Conservation (phyloP, 2,329 filamentous ascomycete genomes). For the Metarhizium guizhouense region DNA sequence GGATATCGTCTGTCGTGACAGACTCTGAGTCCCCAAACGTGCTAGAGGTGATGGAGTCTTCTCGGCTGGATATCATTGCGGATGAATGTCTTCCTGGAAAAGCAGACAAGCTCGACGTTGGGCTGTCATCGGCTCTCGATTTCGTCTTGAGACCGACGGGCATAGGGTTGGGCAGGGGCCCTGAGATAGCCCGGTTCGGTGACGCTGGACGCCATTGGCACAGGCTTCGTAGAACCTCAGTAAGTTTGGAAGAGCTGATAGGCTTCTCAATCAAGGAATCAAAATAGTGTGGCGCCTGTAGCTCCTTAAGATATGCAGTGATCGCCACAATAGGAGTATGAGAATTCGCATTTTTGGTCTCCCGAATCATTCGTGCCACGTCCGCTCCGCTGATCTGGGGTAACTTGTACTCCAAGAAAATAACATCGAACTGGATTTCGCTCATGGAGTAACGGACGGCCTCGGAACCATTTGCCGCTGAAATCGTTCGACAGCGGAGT, state of each 20-base stretch:
- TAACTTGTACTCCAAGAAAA: constrained; percentile 94
- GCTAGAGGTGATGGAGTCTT: constrained; percentile 82
- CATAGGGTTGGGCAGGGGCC: constrained; percentile 47
- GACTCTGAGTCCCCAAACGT: constrained; percentile 82
- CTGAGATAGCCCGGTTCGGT: constrained; percentile 32
- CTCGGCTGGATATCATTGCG: constrained; percentile 73
- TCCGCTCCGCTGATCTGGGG: constrained; percentile 93
- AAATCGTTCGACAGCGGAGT: constrained; percentile 86
- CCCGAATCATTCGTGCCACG: constrained; percentile 93
- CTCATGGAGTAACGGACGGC: constrained; percentile 90
- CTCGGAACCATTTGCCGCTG: constrained; percentile 81
- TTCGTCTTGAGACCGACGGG: constrained; percentile 57
- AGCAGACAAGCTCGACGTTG: constrained; percentile 66
- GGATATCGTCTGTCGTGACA: constrained; percentile 66
- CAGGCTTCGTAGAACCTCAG: constrained; percentile 75
- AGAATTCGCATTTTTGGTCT: constrained; percentile 90
- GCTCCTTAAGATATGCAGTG: constrained; percentile 94
- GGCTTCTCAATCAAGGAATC: constrained; percentile 95
- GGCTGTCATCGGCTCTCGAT: constrained; percentile 65
- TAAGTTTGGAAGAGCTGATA: constrained; percentile 83
- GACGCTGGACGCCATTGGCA: constrained; percentile 87
- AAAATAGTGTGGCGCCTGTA: constrained; percentile 92
- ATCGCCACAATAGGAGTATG: constrained; percentile 94
- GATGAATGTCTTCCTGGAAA: constrained; percentile 63
- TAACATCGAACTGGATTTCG: constrained; percentile 97